Evolutionary conservation across 2,329 filamentous ascomycete species (phyloP).

Genomic region (Claviceps quebecensis): DNA sequence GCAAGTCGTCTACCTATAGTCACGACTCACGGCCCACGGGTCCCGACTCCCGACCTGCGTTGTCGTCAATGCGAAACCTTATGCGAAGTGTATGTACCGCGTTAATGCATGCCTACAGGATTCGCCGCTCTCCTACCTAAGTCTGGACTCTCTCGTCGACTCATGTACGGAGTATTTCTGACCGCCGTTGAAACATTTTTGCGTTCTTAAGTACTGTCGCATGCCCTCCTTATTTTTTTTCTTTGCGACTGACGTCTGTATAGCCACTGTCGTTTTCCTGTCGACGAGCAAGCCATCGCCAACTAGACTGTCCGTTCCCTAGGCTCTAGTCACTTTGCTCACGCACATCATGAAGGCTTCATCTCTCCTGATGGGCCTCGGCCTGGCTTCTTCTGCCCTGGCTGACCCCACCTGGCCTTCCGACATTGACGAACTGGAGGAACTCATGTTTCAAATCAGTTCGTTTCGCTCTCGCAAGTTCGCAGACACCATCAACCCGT

Average conservation of each 20-base stretch:
- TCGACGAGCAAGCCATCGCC: background rate
- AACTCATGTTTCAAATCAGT: constrained; percentile 45
- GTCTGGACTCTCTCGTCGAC: background rate
- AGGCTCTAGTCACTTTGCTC: background rate
- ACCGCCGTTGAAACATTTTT: background rate
- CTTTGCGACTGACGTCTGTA: background rate
- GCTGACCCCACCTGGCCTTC: constrained; percentile 48
- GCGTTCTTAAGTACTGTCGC: background rate
- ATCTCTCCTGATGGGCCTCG: constrained; percentile 19
- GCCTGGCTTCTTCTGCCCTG: constrained; percentile 18
- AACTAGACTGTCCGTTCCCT: background rate
- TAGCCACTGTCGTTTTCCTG: background rate
- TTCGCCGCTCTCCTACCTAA: background rate
- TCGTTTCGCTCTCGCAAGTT: constrained; percentile 42
- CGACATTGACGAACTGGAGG: constrained; percentile 45
- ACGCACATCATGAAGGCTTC: constrained; percentile 10
- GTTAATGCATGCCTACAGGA: background rate
- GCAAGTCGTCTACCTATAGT: background rate
- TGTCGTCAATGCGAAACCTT: background rate
- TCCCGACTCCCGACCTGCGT: background rate
- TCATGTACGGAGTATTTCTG: background rate
- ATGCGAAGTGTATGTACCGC: background rate
- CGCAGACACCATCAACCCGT: constrained; percentile 41
- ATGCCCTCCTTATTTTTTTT: background rate
- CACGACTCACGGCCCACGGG: too few relatives aligned